Conservation (phyloP, 768 basidiomycete species). For the Cystofilobasidium ferigula region DNA sequence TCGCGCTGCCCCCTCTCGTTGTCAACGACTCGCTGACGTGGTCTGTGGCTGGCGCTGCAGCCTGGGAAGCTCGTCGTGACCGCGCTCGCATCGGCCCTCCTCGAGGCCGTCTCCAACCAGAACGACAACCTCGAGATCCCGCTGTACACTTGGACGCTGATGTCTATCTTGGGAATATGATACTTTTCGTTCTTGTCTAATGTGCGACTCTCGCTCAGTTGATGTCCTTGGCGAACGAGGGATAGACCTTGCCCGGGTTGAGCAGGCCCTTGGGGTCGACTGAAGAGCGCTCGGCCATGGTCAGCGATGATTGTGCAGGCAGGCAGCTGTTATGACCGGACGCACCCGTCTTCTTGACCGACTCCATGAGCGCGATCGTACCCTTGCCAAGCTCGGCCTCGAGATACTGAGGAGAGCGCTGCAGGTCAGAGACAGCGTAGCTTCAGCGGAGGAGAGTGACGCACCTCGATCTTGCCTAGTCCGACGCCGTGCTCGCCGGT, state of each 20-base stretch:
- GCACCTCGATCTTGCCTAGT: slow-evolving; percentile 55
- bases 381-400: slow-evolving; percentile 65
- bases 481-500: slow-evolving; percentile 54
- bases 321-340: background rate
- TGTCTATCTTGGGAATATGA: too few species aligned
- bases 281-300: background rate
- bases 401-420: slow-evolving; percentile 49
- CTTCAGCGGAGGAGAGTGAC: background rate
- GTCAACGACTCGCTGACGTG: background rate
- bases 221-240: background rate
- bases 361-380: slow-evolving; percentile 74
- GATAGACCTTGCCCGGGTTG: slow-evolving; percentile 22
- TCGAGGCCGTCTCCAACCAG: slow-evolving; percentile 88
- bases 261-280: slow-evolving; percentile 15
- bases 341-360: slow-evolving; percentile 52
- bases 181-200: background rate
- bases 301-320: background rate
- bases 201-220: background rate
- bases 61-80: slow-evolving; percentile 55
- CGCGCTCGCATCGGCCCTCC: slow-evolving; percentile 53
- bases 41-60: slow-evolving; percentile 41
- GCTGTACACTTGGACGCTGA: too few species aligned
- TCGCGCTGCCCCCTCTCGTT: slow-evolving; percentile 22
- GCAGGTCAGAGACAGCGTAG: background rate
- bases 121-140: slow-evolving; percentile 63